Base-by-base conservation (phyloP, 805 yeast species). In the Myxozyma melibiosi region DNA sequence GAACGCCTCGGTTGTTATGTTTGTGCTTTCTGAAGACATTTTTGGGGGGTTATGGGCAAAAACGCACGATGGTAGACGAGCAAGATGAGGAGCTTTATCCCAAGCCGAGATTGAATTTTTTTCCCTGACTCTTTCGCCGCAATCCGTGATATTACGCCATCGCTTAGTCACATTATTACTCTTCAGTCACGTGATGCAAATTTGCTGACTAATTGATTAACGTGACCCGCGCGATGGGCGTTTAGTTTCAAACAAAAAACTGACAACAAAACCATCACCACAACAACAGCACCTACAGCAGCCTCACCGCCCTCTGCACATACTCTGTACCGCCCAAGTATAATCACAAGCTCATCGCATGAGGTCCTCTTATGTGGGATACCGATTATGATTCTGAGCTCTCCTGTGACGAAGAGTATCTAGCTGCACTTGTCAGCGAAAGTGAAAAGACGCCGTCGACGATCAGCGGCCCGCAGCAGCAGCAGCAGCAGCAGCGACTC, bases 381-480 rank as follows among this genome's bases (percentile, higher is more conserved):
- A 43, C 47, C 14, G 47, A 43, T n/a, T 43, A 43, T 43, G 47
- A 30, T n/a, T 16, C 37, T 2, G 47, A 43, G n/a, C 30, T 43
- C 22, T 43, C 47, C 20, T 43, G 30, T 37, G 47, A 43, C 47
- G 47, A 43, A n/a, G 47, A 43, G 16, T 18, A 30, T 2, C 22
- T 43, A 43, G 47, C 33, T n/a, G 47, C 37, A 8, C 25, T 37
- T n/a, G 25, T 43, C 47, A 9, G 34, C 37, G 35, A 35, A 14
- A 35, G n/a, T 7, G 7, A 6, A 35, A 35, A n/a, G n/a, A n/a
- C n/a, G n/a, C n/a, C n/a, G n/a, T n/a, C n/a, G n/a, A n/a, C n/a
- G n/a, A n/a, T n/a, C n/a, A n/a, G n/a, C n/a, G n/a, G n/a, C n/a
- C n/a, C n/a, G n/a, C n/a, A n/a, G n/a, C n/a, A n/a, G n/a, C 39